Evolutionary conservation across 2,329 filamentous ascomycete species (phyloP).

Genomic region (Curvularia sp.): DNA sequence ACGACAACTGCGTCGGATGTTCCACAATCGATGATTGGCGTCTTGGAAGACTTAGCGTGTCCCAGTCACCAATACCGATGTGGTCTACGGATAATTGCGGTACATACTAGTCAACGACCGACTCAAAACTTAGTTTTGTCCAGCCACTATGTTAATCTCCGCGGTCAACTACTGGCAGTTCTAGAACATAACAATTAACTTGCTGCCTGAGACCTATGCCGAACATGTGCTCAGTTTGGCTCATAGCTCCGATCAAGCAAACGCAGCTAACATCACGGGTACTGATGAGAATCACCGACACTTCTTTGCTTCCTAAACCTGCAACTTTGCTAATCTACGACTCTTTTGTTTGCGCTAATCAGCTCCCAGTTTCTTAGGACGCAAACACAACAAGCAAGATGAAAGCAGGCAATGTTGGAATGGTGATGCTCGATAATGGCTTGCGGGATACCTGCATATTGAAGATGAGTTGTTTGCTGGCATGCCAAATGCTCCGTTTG

Average conservation of each 20-base stretch:
- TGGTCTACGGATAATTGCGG: not conserved
- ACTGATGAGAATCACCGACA: not conserved
- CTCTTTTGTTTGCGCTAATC: not conserved
- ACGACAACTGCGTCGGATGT: not conserved
- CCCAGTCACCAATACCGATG: not conserved
- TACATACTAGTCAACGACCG: not conserved
- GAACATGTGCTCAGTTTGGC: not conserved
- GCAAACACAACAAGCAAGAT: not conserved
- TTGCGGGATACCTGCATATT: not conserved
- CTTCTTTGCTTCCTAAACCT: not conserved
- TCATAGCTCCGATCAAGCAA: not conserved
- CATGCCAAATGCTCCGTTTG: slow-evolving; percentile 17
- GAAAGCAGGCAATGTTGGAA: not conserved
- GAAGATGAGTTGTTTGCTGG: slow-evolving; percentile 10
- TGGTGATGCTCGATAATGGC: not conserved
- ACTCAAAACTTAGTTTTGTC: not conserved
- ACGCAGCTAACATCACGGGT: not conserved
- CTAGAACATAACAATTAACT: not conserved
- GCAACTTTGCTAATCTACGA: not conserved
- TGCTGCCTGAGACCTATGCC: not conserved
- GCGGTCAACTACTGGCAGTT: too few relatives aligned
- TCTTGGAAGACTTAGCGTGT: not conserved
- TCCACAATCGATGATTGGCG: not conserved
- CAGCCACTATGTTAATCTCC: not conserved
- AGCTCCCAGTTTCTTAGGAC: not conserved